phyloP scores from a whole-genome alignment of 148 eudicot species.

The Cornus florida region DNA sequence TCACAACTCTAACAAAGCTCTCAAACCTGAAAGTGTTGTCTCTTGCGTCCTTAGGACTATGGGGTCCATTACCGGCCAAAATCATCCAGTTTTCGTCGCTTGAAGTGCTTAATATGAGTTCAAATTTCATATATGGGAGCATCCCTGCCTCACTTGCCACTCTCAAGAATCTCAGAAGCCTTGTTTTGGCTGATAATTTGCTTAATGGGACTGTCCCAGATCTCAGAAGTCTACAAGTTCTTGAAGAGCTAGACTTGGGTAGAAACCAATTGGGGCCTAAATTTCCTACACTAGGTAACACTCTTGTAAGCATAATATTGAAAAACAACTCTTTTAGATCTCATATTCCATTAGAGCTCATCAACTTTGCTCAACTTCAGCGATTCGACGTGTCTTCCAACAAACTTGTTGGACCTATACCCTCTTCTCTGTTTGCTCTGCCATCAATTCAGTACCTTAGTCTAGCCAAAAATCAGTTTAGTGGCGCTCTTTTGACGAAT shows the following conservation, averaged over 20 bases:
- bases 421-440: constrained; percentile 50
- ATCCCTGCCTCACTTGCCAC: constrained; percentile 54
- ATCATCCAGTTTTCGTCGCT: constrained; percentile 57
- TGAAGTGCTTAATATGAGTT: constrained; percentile 63
- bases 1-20: constrained; percentile 71
- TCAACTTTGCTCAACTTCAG: constrained; percentile 42
- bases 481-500: constrained; percentile 52
- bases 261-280: constrained; percentile 62
- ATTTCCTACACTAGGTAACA: constrained; percentile 62
- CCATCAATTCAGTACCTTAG: constrained; percentile 58
- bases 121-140: constrained; percentile 69
- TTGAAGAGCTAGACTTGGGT: constrained; percentile 70
- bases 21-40: constrained; percentile 50
- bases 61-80: constrained; percentile 76
- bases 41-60: constrained; percentile 73
- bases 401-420: constrained; percentile 66
- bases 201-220: constrained; percentile 73
- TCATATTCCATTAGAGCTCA: constrained; percentile 46
- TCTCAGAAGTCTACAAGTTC: constrained; percentile 41
- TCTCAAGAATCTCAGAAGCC: constrained; percentile 38
- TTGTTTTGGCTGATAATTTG: constrained; percentile 59
- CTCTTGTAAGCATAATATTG: constrained; percentile 39
- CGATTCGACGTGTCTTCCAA: constrained; percentile 65
- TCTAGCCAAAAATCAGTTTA: constrained; percentile 63
- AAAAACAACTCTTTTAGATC: constrained; percentile 67